Evolutionary conservation across 306 rosid genomes (phyloP), one percentile per base, ranked within the genome.

Genomic region (Aeschynomene evenia): DNA sequence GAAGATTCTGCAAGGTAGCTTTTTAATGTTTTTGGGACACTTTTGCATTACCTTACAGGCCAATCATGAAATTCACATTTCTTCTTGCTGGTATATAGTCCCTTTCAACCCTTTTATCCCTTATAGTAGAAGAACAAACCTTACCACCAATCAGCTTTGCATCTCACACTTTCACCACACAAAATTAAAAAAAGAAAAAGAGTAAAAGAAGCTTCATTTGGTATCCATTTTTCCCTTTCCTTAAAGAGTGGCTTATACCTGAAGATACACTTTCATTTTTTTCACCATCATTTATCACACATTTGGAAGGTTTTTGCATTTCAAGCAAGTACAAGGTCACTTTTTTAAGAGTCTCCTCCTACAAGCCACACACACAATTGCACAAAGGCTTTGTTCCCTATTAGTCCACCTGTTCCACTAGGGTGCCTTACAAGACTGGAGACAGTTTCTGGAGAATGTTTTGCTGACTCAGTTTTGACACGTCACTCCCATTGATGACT

Each of bases 381-480:
- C n/a, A n/a, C n/a, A n/a, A n/a, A 82, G 87, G 18, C 50, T 71
- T 53, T 76, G 63, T 15, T 34, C 23, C 79, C 58, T 64, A 43
- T 61, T 20, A 5, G 57, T 59, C 88, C 90, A 84, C 74, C 71
- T 77, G 86, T 74, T 73, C 81, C 81, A 71, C 45, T 86, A 74
- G 89, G 90, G 85, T 88, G 96, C 86, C 96, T 88, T 91, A 45
- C 81, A 91, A 88, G 96, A 83, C 83, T 84, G 9, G 28, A 66
- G 57, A 70, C 66, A 9, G 7, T 60, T 40, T 53, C 63, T 61
- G 45, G 28, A 18, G 9, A 29, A 11, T 76, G 33, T 56, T 64
- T 81, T 51, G 51, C 65, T 78, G 65, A 68, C 76, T 75, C 72
- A 55, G 13, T 48, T 62, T 70, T 43, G 26, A 79, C 81, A 52